Conservation (phyloP, 768 basidiomycete genomes). For the Gyrodon lividus region DNA sequence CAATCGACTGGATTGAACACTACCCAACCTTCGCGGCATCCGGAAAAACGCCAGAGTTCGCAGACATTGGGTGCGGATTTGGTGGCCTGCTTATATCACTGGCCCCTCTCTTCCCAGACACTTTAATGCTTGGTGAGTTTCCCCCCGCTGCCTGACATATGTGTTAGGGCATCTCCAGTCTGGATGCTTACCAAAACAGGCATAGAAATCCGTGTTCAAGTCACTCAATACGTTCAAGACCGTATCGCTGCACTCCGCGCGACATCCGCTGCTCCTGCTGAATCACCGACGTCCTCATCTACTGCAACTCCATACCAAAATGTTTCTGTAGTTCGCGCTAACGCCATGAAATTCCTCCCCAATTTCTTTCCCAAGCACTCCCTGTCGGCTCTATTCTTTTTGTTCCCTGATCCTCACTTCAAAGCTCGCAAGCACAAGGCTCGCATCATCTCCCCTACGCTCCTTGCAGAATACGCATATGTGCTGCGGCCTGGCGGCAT, state of each 20-base stretch:
- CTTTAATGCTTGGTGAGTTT: conserved; percentile 86
- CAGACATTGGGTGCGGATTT: conserved; percentile 97
- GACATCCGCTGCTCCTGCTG: conserved; percentile 35
- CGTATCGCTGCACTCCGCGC: conserved; percentile 91
- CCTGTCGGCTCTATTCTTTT: conserved; percentile 90
- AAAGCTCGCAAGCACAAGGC: conserved; percentile 98
- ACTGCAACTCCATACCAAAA: conserved; percentile 67
- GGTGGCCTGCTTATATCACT: conserved; percentile 89
- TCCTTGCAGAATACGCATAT: conserved; percentile 96
- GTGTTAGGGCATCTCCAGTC: not conserved
- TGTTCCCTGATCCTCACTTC: conserved; percentile 99
- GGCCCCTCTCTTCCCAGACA: conserved; percentile 88
- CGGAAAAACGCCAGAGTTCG: conserved; percentile 82
- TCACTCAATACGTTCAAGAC: conserved; percentile 94
- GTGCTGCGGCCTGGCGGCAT: conserved; percentile 91
- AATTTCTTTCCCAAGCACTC: conserved; percentile 94
- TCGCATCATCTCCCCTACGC: conserved; percentile 95
- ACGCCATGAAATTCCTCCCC: conserved; percentile 98
- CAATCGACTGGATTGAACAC: conserved; percentile 80
- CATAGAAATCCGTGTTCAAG: conserved; percentile 95
- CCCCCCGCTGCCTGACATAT: not conserved
- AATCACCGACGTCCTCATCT: conserved; percentile 21
- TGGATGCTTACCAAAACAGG: conserved; percentile 45
- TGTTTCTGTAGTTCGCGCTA: conserved; percentile 90
- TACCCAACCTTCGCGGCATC: conserved; percentile 68